Conservation (phyloP, 306 rosid genomes). For the Mimosa pudica region DNA sequence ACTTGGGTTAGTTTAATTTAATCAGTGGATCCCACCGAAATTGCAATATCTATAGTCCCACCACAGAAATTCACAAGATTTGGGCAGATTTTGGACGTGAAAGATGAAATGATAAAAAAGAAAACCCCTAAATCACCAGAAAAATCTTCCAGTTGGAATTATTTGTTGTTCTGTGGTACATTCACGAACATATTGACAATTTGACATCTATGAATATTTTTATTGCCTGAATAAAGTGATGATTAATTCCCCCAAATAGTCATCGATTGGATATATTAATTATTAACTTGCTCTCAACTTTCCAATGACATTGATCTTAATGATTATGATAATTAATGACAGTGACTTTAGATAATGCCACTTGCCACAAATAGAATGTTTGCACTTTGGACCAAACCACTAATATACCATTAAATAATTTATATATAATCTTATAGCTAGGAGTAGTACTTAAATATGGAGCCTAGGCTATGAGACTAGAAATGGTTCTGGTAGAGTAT, state of each 20-base stretch:
- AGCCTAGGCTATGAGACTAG: background rate
- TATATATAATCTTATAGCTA: background rate
- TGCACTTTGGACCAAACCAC: conserved; percentile 6
- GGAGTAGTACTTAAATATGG: background rate
- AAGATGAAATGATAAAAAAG: background rate
- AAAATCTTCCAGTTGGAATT: background rate
- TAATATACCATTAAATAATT: background rate
- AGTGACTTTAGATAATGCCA: background rate
- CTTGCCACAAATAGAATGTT: conserved; percentile 14
- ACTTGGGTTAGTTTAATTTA: too few relatives aligned
- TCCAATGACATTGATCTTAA: background rate
- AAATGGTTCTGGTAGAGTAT: background rate
- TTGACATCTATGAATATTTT: background rate
- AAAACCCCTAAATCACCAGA: background rate
- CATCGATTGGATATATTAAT: background rate
- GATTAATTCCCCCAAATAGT: background rate
- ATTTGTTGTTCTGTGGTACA: background rate
- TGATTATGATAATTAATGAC: conserved; percentile 10
- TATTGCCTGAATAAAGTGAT: background rate
- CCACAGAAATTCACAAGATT: background rate
- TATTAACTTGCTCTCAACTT: conserved; percentile 6
- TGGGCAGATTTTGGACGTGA: background rate
- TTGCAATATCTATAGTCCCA: background rate
- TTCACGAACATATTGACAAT: background rate
- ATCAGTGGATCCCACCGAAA: background rate